phyloP scores from a whole-genome alignment of 2,329 filamentous ascomycete species.

The Macrophomina tecta region DNA sequence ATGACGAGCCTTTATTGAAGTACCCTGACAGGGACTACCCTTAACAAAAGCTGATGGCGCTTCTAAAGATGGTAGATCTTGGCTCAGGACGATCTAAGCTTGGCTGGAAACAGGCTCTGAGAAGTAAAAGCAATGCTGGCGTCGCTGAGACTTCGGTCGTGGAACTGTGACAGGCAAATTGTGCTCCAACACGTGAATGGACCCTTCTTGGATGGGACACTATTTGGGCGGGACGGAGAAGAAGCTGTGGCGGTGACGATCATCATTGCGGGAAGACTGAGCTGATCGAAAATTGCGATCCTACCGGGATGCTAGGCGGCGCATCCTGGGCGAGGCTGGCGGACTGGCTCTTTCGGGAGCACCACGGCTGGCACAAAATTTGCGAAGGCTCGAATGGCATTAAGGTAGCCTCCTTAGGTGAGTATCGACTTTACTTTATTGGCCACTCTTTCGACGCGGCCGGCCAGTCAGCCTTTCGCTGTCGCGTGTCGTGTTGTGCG shows the following conservation, averaged over 20 bases:
- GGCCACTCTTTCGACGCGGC: background rate
- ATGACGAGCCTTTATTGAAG: background rate
- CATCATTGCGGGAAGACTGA: background rate
- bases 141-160: background rate
- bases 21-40: background rate
- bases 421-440: background rate
- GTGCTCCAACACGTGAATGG: background rate
- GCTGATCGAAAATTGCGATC: background rate
- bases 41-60: background rate
- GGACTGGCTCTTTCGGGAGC: background rate
- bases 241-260: background rate
- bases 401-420: background rate
- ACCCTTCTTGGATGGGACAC: background rate
- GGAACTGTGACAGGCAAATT: background rate
- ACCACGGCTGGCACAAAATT: background rate
- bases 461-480: background rate
- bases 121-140: background rate
- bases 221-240: background rate
- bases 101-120: background rate
- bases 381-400: background rate
- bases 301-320: background rate
- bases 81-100: background rate
- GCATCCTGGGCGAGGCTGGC: background rate
- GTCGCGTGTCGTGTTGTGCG: background rate
- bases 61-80: slow-evolving; percentile 9